Evolutionary conservation across 805 yeast species (phyloP).

Genomic region (Kockiozyma suomiensis): DNA sequence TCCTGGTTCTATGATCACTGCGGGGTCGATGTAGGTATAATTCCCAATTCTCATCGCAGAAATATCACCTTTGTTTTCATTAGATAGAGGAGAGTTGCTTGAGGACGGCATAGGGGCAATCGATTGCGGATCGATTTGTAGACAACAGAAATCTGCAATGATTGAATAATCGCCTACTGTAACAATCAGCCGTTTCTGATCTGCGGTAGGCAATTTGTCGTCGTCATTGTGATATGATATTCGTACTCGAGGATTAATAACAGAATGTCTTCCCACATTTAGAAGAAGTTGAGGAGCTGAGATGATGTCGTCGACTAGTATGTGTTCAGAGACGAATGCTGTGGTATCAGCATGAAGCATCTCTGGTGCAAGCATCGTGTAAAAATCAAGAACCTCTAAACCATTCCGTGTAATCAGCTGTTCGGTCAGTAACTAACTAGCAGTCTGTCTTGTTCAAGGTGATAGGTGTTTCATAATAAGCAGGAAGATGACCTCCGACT

Average conservation of each 20-base stretch:
- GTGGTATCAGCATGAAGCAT: slow-evolving; percentile 18
- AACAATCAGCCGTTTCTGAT: background rate
- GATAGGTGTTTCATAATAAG: too few species aligned
- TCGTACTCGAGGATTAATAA: slow-evolving; percentile 19
- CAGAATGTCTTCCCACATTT: slow-evolving; percentile 14
- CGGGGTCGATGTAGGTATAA: slow-evolving; percentile 17
- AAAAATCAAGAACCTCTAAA: too few species aligned
- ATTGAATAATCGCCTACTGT: slow-evolving; percentile 21
- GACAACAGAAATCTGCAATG: slow-evolving; percentile 12
- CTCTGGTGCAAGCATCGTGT: slow-evolving; percentile 10
- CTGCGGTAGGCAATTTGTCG: background rate
- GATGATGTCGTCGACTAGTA: slow-evolving; percentile 6
- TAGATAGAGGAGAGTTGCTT: background rate
- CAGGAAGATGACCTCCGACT: too few species aligned
- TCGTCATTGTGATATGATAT: background rate
- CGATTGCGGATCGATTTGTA: background rate
- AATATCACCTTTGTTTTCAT: background rate
- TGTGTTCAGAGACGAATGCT: slow-evolving; percentile 24
- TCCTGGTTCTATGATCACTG: slow-evolving; percentile 11
- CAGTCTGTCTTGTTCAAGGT: too few species aligned
- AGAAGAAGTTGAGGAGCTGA: background rate
- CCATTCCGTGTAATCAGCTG: background rate
- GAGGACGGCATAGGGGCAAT: background rate
- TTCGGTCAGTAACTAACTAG: background rate
- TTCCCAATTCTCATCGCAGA: background rate